Evolutionary conservation across 176 grass and related monocot genomes (phyloP), one percentile per base, ranked within the genome.

Genomic region (Alloteropsis semialata): DNA sequence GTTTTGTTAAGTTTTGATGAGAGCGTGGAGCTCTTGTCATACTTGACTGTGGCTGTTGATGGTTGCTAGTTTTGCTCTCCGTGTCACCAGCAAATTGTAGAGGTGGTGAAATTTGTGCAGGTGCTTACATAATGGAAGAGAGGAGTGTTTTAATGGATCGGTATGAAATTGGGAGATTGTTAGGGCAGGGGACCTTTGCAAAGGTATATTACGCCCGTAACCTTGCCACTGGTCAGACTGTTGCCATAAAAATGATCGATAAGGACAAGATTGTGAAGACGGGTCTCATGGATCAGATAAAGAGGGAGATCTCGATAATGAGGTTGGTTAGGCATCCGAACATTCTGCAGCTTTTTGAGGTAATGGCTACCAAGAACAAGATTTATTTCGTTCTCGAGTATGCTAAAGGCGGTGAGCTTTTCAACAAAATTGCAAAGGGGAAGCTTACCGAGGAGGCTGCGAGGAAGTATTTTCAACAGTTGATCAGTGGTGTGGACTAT

Each of bases 311-410:
- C 45, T 88, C 84, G 0, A 65, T 91, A 72, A 94, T 98, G 92
- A 92, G 92, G 65, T 75, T 98, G 16, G 84, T 93, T 3, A 89
- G 81, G 57, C 92, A 98, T 75, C 92, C 95, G 29, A 91, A 94
- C 30, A 39, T 98, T 65, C 86, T 94, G 58, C 83, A 92, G 41
- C 87, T 90, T 32, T 88, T 79, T 33, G 89, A 97, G 84, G 94
- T 97, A n/a, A 92, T 94, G 92, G 94, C 94, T 67, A 94, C 85
- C 73, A 97, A 88, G 88, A 87, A 76, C 65, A 97, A 94, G 57
- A 94, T 97, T 81, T 94, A 97, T 46, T 94, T 97, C 18, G 80
- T 83, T 54, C 75, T 97, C 67, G 94, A 97, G 80, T 90, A 92
- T 54, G 89, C 82, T 15, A 94, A 90, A 83, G 92, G 94, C 0